Conservation (phyloP, 2,329 filamentous ascomycete species). For the Arachnopeziza araneosa region DNA sequence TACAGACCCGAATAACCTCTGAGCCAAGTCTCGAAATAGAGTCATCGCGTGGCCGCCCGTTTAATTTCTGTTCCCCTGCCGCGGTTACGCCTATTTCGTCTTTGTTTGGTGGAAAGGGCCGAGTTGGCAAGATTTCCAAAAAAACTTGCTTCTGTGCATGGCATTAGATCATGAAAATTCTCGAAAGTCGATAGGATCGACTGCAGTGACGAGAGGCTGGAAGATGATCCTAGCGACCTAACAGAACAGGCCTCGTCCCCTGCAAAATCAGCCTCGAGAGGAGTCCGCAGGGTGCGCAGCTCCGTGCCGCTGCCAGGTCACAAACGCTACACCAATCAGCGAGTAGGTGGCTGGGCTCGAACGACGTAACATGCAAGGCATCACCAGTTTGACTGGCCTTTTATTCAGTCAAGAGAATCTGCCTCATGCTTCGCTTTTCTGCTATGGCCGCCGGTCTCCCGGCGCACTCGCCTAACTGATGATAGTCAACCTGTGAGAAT, state of each 20-base stretch:
- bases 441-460: neutral
- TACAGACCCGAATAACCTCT: neutral
- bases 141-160: neutral
- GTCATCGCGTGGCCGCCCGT: neutral
- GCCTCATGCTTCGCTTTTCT: neutral
- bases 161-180: neutral
- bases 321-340: constrained; percentile 7
- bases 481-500: constrained; percentile 3
- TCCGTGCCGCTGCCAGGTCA: neutral
- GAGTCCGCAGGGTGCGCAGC: neutral
- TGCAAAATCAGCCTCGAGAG: neutral
- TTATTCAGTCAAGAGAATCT: neutral
- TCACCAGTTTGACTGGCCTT: constrained; percentile 17
- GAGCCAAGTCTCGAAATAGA: neutral
- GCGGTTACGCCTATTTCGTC: neutral
- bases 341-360: neutral
- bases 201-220: constrained; percentile 1
- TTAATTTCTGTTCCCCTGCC: neutral
- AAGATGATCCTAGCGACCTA: neutral
- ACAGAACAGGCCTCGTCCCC: neutral
- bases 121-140: neutral
- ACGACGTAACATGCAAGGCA: constrained; percentile 4
- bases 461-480: neutral
- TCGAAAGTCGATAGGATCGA: neutral
- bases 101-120: neutral